A percentile compares a stretch with the other conserved stretches of the same genome.
phyloP scores from a whole-genome alignment of 2,329 filamentous ascomycete species.

The Colletotrichum scovillei region DNA sequence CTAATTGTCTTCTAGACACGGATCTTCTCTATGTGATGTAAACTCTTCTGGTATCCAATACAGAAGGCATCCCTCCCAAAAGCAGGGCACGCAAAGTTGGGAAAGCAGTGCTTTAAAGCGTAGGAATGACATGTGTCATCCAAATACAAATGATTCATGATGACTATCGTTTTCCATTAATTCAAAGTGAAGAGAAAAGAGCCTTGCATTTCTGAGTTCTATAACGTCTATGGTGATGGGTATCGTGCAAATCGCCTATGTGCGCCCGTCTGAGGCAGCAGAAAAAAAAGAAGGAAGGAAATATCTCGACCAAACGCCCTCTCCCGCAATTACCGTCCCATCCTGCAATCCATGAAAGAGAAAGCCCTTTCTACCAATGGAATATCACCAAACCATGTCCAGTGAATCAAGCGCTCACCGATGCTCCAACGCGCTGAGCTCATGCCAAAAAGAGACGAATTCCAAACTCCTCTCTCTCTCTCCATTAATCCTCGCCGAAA shows the following conservation, averaged over 20 bases:
- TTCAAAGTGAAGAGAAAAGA: neutral
- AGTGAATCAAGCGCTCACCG: neutral
- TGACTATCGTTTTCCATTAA: neutral
- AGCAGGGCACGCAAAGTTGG: neutral
- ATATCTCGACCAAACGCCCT: neutral
- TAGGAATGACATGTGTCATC: neutral
- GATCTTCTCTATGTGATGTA: conserved; percentile 34
- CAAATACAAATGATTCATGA: neutral
- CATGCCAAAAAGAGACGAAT: neutral
- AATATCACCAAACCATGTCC: neutral
- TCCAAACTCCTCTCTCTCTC: neutral
- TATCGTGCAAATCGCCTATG: neutral
- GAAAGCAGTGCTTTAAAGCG: neutral
- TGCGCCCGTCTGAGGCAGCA: no score
- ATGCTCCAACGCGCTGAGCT: neutral
- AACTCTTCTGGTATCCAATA: neutral
- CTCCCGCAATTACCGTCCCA: neutral
- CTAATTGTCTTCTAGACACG: conserved; percentile 19
- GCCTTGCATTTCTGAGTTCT: neutral
- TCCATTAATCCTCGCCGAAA: conserved; percentile 17
- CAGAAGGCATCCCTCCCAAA: neutral
- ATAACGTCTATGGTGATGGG: neutral
- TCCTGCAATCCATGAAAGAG: neutral
- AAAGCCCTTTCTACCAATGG: neutral
- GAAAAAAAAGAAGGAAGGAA: neutral